Base-by-base conservation (phyloP, 169 alveolate species). In the Cryptosporidium tyzzeri region DNA sequence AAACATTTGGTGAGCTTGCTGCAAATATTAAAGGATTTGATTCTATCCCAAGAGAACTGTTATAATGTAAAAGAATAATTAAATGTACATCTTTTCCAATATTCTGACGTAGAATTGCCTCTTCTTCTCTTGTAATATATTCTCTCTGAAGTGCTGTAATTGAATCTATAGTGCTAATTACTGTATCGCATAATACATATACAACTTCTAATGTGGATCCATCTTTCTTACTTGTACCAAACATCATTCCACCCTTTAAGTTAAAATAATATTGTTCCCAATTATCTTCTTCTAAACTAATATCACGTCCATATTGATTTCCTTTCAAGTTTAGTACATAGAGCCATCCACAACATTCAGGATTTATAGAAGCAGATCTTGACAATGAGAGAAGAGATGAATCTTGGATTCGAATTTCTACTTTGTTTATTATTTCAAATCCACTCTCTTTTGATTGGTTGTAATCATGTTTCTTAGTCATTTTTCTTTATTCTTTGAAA, bases 281-380 rank as follows among this genome's bases (percentile, higher is more conserved):
- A 80, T 44, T 80, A 61, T 80, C 89, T 18, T 59, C 80, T 1
- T 59, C 86, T 9, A 55, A 6, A 21, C 37, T 33, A 18, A 53
- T 59, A 21, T 45, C 53, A 4, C 71, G 29, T 4, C 70, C 71
- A 65, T 65, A 65, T 37, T 59, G 80, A 44, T 10, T n/a, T 33
- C 67, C 67, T 48, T 80, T 80, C 23, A 62, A 48, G 29, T 80
- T 80, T 29, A 80, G 44, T 16, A 80, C 89, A 80, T 80, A 62
- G 3, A 80, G 50, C 89, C 89, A 80, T 5, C 89, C 89, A 80
- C 89, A 80, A 59, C 89, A 80, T 65, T 80, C 89, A 4, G 89
- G 89, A 59, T 41, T 65, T 9, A 80, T 31, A 37, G 89, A 62
- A 4, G 89, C 89, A 0, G 89, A 59, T 48, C 89, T 80, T 14